Conservation (phyloP, 2,329 filamentous ascomycete species). For the Stemphylium vesicarium region DNA sequence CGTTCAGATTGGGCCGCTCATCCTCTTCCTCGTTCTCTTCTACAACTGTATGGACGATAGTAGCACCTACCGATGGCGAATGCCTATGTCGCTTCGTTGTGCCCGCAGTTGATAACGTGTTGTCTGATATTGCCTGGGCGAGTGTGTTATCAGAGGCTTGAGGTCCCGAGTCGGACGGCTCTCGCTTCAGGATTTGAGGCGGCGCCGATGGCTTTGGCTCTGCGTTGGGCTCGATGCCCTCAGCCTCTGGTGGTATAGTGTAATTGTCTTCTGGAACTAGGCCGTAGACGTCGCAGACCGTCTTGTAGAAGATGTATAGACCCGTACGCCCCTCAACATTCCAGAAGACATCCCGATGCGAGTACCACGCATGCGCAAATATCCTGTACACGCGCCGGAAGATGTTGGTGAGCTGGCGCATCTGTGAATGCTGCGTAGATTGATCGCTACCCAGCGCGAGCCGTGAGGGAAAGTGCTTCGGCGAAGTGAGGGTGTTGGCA, state of each 20-base stretch:
- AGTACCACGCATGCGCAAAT: constrained; percentile 98
- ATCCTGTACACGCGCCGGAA: constrained; percentile 94
- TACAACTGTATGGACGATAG: constrained; percentile 77
- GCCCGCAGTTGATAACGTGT: constrained; percentile 62
- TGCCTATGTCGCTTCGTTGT: constrained; percentile 86
- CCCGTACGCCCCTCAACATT: constrained; percentile 89
- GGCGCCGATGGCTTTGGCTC: constrained; percentile 54
- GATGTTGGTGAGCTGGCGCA: constrained; percentile 90
- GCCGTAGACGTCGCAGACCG: constrained; percentile 89
- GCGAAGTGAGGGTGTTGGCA: constrained; percentile 89
- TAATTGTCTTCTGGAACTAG: constrained; percentile 93
- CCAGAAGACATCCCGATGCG: constrained; percentile 95
- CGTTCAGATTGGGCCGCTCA: constrained; percentile 18
- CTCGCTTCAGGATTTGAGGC: constrained; percentile 47
- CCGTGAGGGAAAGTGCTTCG: constrained; percentile 92
- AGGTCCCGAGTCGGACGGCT: constrained; percentile 33
- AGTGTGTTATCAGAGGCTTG: constrained; percentile 28
- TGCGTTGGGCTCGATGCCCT: constrained; percentile 64
- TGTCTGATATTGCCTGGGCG: constrained; percentile 44
- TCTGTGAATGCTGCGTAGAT: constrained; percentile 57
- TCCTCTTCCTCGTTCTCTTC: constrained; percentile 81
- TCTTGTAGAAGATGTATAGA: constrained; percentile 95
- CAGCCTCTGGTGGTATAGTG: constrained; percentile 90
- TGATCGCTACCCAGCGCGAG: constrained; percentile 63
- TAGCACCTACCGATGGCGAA: constrained; percentile 77